phyloP scores from a whole-genome alignment of 2,329 filamentous ascomycete genomes.

The Dendrostoma leiphaemia region DNA sequence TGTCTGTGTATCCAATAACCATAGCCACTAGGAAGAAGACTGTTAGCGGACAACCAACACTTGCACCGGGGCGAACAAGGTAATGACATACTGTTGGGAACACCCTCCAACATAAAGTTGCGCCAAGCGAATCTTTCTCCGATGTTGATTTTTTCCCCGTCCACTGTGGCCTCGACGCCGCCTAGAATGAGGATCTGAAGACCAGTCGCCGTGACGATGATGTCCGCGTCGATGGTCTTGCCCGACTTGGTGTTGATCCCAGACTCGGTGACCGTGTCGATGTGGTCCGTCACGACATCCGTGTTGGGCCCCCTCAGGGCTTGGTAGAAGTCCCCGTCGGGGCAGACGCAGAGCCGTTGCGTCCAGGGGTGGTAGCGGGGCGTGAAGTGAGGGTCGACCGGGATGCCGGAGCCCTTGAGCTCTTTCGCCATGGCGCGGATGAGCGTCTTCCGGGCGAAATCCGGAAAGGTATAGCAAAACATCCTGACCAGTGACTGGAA shows the following conservation, averaged over 20 bases:
- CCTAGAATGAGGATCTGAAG: conserved; percentile 59
- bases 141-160: conserved; percentile 48
- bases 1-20: conserved; percentile 64
- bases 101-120: conserved; percentile 61
- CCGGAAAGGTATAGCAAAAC: conserved; percentile 54
- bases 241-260: conserved; percentile 48
- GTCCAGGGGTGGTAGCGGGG: conserved; percentile 67
- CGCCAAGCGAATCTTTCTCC: conserved; percentile 59
- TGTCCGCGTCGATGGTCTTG: conserved; percentile 56
- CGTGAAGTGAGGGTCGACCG: conserved; percentile 61
- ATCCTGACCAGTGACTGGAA: conserved; percentile 44
- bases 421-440: conserved; percentile 40
- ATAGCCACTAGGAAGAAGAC: conserved; percentile 35
- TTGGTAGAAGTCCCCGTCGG: conserved; percentile 55
- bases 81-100: conserved; percentile 51
- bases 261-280: conserved; percentile 47
- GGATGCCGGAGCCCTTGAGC: conserved; percentile 49
- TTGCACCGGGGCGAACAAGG: background rate
- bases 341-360: conserved; percentile 71
- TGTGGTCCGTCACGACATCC: conserved; percentile 49
- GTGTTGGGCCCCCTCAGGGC: conserved; percentile 43
- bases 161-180: conserved; percentile 50
- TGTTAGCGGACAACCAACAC: background rate
- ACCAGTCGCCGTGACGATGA: conserved; percentile 69
- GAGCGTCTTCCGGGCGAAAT: conserved; percentile 45